A percentile compares a stretch with the other conserved stretches of the same genome.
Conservation (phyloP, 495 filamentous ascomycete genomes). For the Neurospora sp. region DNA sequence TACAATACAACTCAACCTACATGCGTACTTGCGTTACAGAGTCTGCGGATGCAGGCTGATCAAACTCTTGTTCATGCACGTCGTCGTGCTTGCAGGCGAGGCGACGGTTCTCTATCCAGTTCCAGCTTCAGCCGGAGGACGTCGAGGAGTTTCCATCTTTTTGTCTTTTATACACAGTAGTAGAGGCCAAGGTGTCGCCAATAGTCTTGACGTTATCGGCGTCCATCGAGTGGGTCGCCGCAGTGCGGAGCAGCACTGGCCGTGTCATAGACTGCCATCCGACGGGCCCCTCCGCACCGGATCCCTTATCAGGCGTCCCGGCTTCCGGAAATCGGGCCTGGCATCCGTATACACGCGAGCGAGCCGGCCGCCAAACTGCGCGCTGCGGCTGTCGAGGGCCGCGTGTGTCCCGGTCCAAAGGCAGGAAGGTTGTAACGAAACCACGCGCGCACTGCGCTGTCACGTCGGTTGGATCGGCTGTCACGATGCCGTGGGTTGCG, state of each 20-base stretch:
- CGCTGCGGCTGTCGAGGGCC: background rate
- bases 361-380: background rate
- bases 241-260: background rate
- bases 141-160: background rate
- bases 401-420: background rate
- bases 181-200: background rate
- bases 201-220: background rate
- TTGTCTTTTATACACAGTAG: background rate
- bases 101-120: background rate
- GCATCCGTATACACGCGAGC: background rate
- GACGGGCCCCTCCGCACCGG: background rate
- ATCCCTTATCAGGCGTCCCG: background rate
- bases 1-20: background rate
- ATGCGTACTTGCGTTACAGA: conserved; percentile 1
- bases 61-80: background rate
- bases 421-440: background rate
- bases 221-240: background rate
- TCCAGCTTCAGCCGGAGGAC: background rate
- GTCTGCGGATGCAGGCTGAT: background rate
- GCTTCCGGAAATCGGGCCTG: background rate
- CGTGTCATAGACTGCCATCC: background rate
- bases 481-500: background rate
- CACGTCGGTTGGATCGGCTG: background rate
- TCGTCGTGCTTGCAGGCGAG: background rate
- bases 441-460: background rate